These are phyloP conservation scores for Boletus pseudo-olivaceus DNA, from an alignment of 768 basidiomycete genomes.

Conservation along the genomic window DNA sequence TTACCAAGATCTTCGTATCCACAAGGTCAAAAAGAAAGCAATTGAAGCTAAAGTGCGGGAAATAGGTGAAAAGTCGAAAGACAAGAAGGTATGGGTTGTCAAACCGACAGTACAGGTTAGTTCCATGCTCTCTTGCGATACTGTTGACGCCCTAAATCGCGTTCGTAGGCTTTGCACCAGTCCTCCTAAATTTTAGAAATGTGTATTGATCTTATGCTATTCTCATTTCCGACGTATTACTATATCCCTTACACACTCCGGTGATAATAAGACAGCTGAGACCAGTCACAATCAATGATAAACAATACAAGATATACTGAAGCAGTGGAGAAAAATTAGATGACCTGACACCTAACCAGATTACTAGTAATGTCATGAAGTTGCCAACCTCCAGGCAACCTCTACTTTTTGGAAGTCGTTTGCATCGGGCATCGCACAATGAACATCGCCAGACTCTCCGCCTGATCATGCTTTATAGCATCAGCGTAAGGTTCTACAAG, in stretches of 20 bases:
- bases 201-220: background rate
- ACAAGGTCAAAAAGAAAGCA: conserved; percentile 79
- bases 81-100: conserved; percentile 72
- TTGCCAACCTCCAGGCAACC: conserved; percentile 36
- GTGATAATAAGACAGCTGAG: conserved; percentile 1
- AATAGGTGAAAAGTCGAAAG: conserved; percentile 70
- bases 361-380: conserved; percentile 23
- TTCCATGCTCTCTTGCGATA: background rate
- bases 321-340: background rate
- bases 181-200: conserved; percentile 1
- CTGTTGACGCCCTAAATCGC: background rate
- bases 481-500: background rate
- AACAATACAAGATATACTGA: background rate
- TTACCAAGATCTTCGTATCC: conserved; percentile 61
- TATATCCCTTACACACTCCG: conserved; percentile 4
- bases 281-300: background rate
- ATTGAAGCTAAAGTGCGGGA: conserved; percentile 80
- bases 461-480: conserved; percentile 35
- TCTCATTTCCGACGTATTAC: conserved; percentile 2
- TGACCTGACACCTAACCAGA: background rate
- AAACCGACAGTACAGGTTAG: conserved; percentile 32
- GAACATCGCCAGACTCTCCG: conserved; percentile 40
- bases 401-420: conserved; percentile 28
- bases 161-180: conserved; percentile 9
- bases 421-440: conserved; percentile 31